These are phyloP conservation scores for Pseudodiploospora longispora DNA, from an alignment of 2,329 filamentous ascomycete species.

Conservation along the genomic window DNA sequence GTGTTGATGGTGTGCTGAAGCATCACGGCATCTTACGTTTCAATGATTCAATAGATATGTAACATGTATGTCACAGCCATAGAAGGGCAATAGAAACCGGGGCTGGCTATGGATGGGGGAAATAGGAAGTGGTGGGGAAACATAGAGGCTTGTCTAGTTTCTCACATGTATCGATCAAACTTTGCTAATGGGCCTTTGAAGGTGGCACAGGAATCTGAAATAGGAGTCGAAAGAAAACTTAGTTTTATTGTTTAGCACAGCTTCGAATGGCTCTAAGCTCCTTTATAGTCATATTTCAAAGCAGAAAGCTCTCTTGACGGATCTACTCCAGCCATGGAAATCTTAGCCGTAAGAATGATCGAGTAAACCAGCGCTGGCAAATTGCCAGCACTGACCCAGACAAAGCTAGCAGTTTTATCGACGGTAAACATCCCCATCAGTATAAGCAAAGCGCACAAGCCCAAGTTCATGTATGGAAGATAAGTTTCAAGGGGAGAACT, in stretches of 20 bases:
- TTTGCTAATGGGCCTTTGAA: too few species aligned
- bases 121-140: too few species aligned
- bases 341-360: conserved; percentile 53
- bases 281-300: conserved; percentile 60
- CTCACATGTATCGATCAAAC: too few species aligned
- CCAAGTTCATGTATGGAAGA: conserved; percentile 53
- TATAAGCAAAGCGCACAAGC: conserved; percentile 44
- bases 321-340: conserved; percentile 61
- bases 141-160: too few species aligned
- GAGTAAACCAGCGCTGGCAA: conserved; percentile 52
- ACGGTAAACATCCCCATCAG: conserved; percentile 34
- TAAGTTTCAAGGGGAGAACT: conserved; percentile 45
- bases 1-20: conserved; percentile 80
- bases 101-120: too few species aligned
- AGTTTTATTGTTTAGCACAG: too few species aligned
- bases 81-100: too few species aligned
- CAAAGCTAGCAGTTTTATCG: conserved; percentile 23
- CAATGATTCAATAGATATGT: conserved; percentile 80
- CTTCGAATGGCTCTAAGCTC: conserved; percentile 37
- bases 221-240: too few species aligned
- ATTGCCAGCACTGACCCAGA: conserved; percentile 37
- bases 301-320: conserved; percentile 54
- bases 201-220: too few species aligned
- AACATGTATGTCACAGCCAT: conserved; percentile 13
- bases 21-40: conserved; percentile 84